Evolutionary conservation across 1,284 basidiomycete species (phyloP).

Genomic region (Mycosarcoma mackinlayi): DNA sequence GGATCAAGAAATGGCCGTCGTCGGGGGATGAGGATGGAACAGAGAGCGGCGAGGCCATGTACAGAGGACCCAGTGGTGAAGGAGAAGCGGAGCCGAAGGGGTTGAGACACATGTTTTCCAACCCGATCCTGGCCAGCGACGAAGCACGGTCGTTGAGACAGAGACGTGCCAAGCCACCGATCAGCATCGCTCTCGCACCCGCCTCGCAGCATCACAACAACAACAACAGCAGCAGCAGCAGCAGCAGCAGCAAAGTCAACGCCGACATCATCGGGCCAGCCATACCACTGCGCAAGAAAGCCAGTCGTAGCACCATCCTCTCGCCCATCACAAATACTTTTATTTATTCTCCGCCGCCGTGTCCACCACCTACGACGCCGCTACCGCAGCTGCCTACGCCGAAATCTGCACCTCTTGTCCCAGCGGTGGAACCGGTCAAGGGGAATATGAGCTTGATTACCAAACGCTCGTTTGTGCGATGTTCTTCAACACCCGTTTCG

Average conservation of each 20-base stretch:
- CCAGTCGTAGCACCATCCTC: conserved; percentile 1
- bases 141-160: conserved; percentile 11
- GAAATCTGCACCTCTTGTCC: conserved; percentile 7
- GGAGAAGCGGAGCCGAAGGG: background rate
- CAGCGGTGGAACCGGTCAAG: background rate
- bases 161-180: conserved; percentile 34
- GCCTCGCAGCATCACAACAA: background rate
- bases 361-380: conserved; percentile 25
- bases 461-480: conserved; percentile 14
- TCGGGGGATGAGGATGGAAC: background rate
- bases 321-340: background rate
- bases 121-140: background rate
- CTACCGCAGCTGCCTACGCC: conserved; percentile 23
- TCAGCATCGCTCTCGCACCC: conserved; percentile 11
- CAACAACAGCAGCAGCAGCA: background rate
- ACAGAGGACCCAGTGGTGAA: background rate
- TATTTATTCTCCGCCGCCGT: conserved; percentile 25
- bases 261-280: background rate
- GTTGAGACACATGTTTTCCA: conserved; percentile 24
- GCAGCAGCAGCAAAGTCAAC: conserved; percentile 1
- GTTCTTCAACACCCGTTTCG: conserved; percentile 18
- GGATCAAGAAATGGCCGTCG: conserved; percentile 7
- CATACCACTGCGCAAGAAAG: background rate
- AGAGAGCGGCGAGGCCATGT: background rate
- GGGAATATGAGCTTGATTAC: background rate